Conservation (phyloP, 768 basidiomycete genomes). For the Tulasnella sp. region DNA sequence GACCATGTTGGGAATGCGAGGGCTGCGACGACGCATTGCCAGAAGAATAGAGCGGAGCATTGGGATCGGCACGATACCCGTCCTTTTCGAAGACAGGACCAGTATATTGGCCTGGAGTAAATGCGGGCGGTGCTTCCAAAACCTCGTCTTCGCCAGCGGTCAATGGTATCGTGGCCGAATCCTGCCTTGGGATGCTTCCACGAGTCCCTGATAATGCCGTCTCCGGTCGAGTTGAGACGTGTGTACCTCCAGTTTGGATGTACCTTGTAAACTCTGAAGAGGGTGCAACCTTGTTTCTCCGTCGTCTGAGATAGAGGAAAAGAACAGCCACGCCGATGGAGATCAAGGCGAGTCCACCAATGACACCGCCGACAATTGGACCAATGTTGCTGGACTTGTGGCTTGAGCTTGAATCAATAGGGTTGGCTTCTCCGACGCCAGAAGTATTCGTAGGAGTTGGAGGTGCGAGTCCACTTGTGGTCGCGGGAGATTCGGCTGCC, state of each 20-base stretch:
- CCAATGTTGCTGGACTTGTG: conserved; percentile 3
- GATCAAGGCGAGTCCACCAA: conserved; percentile 8
- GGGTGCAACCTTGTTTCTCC: background rate
- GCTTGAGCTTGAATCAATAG: background rate
- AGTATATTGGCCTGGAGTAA: conserved; percentile 16
- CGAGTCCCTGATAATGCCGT: background rate
- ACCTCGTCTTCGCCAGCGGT: conserved; percentile 3
- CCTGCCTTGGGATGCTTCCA: background rate
- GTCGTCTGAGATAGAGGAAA: background rate
- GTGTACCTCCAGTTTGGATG: background rate
- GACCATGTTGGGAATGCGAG: background rate
- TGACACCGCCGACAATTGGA: conserved; percentile 11
- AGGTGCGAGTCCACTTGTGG: background rate
- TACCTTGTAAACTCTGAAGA: conserved; percentile 19
- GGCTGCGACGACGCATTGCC: background rate
- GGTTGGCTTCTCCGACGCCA: background rate
- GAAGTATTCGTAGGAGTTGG: background rate
- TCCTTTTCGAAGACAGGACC: conserved; percentile 19
- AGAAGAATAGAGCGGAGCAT: background rate
- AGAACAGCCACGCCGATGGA: background rate
- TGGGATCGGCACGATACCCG: conserved; percentile 9
- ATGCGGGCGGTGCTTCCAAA: conserved; percentile 4
- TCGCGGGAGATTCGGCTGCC: background rate
- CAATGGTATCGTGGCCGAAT: background rate
- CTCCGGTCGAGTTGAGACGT: background rate